Conservation (phyloP, 2,329 filamentous ascomycete genomes). For the Penicillium palitans region DNA sequence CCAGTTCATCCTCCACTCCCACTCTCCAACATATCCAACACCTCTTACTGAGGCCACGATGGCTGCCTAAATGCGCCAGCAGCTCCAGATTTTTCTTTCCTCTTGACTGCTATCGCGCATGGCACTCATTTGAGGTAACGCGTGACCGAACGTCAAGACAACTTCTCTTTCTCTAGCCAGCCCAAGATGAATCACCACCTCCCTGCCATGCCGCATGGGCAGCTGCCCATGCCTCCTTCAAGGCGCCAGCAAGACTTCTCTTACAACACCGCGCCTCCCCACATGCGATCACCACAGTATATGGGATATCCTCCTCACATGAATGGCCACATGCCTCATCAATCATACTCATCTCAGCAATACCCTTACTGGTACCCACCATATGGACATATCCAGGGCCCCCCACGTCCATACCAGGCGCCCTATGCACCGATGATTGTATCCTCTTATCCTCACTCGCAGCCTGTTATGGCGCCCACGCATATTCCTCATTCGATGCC, state of each 20-base stretch:
- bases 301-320: constrained; percentile 59
- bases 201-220: constrained; percentile 49
- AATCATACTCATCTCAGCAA: constrained; percentile 46
- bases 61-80: constrained; percentile 36
- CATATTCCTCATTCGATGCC: constrained; percentile 39
- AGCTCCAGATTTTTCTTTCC: constrained; percentile 20
- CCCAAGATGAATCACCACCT: constrained; percentile 50
- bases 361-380: constrained; percentile 50
- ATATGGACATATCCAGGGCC: constrained; percentile 43
- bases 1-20: constrained; percentile 10
- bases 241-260: constrained; percentile 49
- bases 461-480: constrained; percentile 41
- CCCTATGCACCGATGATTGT: constrained; percentile 47
- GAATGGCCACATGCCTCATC: constrained; percentile 54
- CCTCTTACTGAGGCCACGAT: constrained; percentile 32
- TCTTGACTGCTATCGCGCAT: constrained; percentile 35
- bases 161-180: constrained; percentile 29
- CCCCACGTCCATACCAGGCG: constrained; percentile 41
- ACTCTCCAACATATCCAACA: constrained; percentile 7
- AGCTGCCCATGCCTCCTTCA: constrained; percentile 52
- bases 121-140: constrained; percentile 43
- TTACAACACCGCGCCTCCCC: constrained; percentile 48
- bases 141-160: constrained; percentile 42
- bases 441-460: constrained; percentile 46
- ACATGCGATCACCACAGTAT: constrained; percentile 60